Conservation (phyloP, 352 stramenopile species). For the Thalassiosira hispida region DNA sequence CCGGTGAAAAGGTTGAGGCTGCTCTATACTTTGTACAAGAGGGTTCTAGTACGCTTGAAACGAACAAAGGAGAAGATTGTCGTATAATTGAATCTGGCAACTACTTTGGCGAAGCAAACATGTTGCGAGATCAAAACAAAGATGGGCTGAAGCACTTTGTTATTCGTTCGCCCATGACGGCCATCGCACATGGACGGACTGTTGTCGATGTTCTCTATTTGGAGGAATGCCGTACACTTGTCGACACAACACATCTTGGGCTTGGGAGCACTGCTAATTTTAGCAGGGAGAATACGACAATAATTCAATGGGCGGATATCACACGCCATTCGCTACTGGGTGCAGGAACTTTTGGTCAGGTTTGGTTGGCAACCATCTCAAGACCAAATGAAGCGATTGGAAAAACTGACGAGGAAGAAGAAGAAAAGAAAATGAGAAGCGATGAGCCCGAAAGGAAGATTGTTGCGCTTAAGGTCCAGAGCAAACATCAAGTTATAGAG, state of each 20-base stretch:
- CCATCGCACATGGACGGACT: slow-evolving; percentile 19
- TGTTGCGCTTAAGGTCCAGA: slow-evolving; percentile 95
- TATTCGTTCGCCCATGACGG: slow-evolving; percentile 23
- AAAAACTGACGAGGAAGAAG: neutral
- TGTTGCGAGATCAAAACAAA: slow-evolving; percentile 64
- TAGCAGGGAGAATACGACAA: neutral
- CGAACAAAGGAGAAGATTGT: slow-evolving; percentile 27
- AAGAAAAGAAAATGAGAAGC: slow-evolving; percentile 81
- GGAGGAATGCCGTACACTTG: slow-evolving; percentile 45
- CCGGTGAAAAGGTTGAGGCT: slow-evolving; percentile 45
- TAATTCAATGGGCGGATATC: slow-evolving; percentile 28
- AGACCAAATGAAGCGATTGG: neutral
- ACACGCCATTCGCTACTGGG: slow-evolving; percentile 86
- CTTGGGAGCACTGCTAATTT: slow-evolving; percentile 30
- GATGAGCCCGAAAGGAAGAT: slow-evolving; percentile 84
- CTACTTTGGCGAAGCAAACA: slow-evolving; percentile 59
- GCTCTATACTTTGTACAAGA: slow-evolving; percentile 65
- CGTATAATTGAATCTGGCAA: slow-evolving; percentile 40
- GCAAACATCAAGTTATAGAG: slow-evolving; percentile 93
- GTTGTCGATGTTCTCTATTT: slow-evolving; percentile 52
- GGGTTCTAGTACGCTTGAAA: slow-evolving; percentile 32
- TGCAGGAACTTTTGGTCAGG: slow-evolving; percentile 95
- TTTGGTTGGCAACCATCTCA: slow-evolving; percentile 61
- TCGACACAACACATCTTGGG: slow-evolving; percentile 48
- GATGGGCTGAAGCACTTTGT: slow-evolving; percentile 28